Evolutionary conservation across 148 eudicot species (phyloP), one percentile per base, ranked within the genome.

Genomic region (Chenopodium berlandieri): DNA sequence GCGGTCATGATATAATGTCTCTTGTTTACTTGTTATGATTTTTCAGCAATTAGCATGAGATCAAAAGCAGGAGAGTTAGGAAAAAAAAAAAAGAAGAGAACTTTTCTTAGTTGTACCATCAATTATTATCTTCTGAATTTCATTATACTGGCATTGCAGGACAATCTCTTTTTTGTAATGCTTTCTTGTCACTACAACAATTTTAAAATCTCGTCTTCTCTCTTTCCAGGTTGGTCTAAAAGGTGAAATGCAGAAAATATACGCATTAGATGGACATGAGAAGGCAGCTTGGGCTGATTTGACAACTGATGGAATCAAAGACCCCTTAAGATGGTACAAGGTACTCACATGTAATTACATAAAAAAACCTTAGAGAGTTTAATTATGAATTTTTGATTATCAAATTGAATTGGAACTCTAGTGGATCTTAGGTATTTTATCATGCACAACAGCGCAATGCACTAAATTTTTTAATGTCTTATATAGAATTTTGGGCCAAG

Each of bases 321-420:
- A 91, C 76, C 77, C 84, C 46, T 85, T 95, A 84, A 90, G 88
- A 27, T 95, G 99, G 99, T 95, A 94, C 89, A 94, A 95, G 98
- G 99, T 94, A 87, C 52, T 48, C 52, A 11, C 52, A 48, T 77
- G 67, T 11, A 48, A 40, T 4, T 81, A 11, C 31, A 23, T 68
- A 34, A 30, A 7, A 7, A 64, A 1, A 48, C 48, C 44, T 30
- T n/a, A 8, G 30, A 31, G 19, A 48, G 47, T 65, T 67, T 2
- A 37, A 25, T 9, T 66, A 4, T 81, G 22, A 12, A 54, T 17
- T 46, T 64, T 16, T 44, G 2, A 72, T 22, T 46, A 47, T 44
- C 30, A 46, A 72, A 22, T 44, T 72, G 31, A 46, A 72, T 46
- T 22, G 31, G 17, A 32, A 72, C 50, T 34, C 71, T 27, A 9